These are phyloP conservation scores for Pelargonium myrrhifolium DNA, from an alignment of 441 rosid genomes.

Conservation along the genomic window DNA sequence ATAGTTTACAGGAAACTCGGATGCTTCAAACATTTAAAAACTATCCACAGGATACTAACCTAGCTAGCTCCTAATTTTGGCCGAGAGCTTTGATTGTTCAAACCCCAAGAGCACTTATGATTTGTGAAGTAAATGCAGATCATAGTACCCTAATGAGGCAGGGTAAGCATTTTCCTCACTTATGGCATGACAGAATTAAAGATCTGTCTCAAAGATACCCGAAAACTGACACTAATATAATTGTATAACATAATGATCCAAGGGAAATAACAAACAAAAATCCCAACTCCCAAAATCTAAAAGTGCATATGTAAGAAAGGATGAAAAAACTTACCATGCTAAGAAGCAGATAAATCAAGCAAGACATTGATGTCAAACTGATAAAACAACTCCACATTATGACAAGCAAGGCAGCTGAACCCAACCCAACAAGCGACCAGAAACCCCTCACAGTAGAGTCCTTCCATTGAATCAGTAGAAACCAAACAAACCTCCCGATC, in stretches of 20 bases:
- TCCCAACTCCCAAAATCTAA: neutral
- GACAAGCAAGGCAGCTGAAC: slow-evolving; percentile 80
- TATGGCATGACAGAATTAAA: neutral
- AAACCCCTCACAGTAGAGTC: slow-evolving; percentile 61
- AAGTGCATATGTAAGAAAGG: neutral
- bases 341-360: slow-evolving; percentile 69
- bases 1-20: too few species aligned
- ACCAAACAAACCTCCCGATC: slow-evolving; percentile 34
- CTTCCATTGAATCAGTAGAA: slow-evolving; percentile 65
- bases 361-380: slow-evolving; percentile 81
- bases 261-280: neutral
- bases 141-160: neutral
- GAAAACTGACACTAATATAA: too few species aligned
- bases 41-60: too few species aligned
- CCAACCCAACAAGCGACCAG: slow-evolving; percentile 54
- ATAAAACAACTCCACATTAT: slow-evolving; percentile 99
- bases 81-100: neutral
- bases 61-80: neutral
- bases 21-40: too few species aligned
- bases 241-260: neutral
- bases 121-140: neutral
- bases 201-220: too few species aligned
- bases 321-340: slow-evolving; percentile 54
- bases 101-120: neutral
- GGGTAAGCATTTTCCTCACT: neutral